Base-by-base conservation (phyloP, 2,329 filamentous ascomycete species). In the Alternaria novae-zelandiae region DNA sequence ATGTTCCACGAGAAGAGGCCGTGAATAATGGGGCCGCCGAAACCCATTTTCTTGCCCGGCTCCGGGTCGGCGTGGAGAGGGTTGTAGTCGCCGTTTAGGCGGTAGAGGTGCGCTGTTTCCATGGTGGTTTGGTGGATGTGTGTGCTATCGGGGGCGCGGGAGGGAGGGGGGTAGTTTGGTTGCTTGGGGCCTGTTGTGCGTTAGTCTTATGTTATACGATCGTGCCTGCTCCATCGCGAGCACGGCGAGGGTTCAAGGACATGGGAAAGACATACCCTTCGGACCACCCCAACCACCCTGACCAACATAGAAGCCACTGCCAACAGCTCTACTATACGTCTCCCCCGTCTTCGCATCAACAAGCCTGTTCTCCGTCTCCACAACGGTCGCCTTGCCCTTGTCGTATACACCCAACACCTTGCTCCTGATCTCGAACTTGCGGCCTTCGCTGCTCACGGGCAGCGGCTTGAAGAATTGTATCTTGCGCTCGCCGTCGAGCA, bases 61-160 rank as follows among this genome's bases (percentile, higher is more conserved):
- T 93, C 92, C 12, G 93, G 93, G 17, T 91, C 92, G 7, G 93
- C 93, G 78, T 97, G 94, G 36, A 97, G 89, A 26, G 94, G 94
- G 83, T 97, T 97, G 82, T 97, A 97, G 83, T 97, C 94, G 69
- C 94, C 94, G 73, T 97, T 97, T 54, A 97, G 86, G 67, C 93
- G 87, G 67, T 77, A 74, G 41, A 75, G 68, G 53, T 79, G 87
- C 9, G 92, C 88, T 5, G 92, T 92, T 82, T 94, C 89, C 57
- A 83, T 76, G 25, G 84, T 91, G 5, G 91, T 93, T 80, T 93
- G 90, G 73, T 91, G 87, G 73, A 88, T 86, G 70, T 91, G 87
- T 6, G 89, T 86, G 46, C 84, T 87, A 80, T 96, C 93, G 15
- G 94, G 91, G 54, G 84, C 82, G 81, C 89, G 88, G 77, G 90